These are phyloP conservation scores for Capronia epimyces DNA, from an alignment of 2,329 filamentous ascomycete species.

Conservation along the genomic window DNA sequence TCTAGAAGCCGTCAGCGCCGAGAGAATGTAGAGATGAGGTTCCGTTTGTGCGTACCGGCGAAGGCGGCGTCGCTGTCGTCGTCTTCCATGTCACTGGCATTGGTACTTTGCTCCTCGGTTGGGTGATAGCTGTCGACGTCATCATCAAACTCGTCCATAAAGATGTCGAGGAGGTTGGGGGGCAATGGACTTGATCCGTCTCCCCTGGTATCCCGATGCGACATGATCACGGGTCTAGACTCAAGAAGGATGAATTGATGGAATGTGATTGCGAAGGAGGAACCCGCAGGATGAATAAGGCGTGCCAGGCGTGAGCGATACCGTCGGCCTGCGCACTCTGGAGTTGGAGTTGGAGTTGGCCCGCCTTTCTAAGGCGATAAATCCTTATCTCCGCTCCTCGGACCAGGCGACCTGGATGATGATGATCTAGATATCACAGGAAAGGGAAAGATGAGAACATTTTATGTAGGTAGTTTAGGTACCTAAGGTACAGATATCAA, in stretches of 20 bases:
- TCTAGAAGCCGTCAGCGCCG: slow-evolving; percentile 15
- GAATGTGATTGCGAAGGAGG: background rate
- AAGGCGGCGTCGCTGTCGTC: slow-evolving; percentile 22
- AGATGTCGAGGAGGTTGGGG: slow-evolving; percentile 22
- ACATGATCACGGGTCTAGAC: slow-evolving; percentile 13
- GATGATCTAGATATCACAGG: too few relatives aligned
- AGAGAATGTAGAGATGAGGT: background rate
- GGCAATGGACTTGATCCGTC: slow-evolving; percentile 24
- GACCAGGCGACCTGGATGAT: too few relatives aligned
- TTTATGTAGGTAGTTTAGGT: too few relatives aligned
- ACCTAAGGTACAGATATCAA: too few relatives aligned
- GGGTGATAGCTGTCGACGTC: slow-evolving; percentile 22
- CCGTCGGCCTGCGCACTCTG: too few relatives aligned
- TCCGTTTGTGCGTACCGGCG: slow-evolving; percentile 9
- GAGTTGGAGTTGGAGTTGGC: too few relatives aligned
- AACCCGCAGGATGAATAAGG: slow-evolving; percentile 1
- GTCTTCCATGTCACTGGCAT: slow-evolving; percentile 12
- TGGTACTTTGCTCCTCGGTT: slow-evolving; percentile 19
- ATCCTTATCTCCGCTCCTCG: too few relatives aligned
- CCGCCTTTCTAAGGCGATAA: too few relatives aligned
- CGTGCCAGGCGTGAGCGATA: background rate
- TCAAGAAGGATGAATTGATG: slow-evolving; percentile 3
- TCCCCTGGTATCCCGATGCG: slow-evolving; percentile 14
- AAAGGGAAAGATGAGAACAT: too few relatives aligned
- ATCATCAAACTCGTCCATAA: slow-evolving; percentile 26